Evolutionary conservation across 2,329 filamentous ascomycete species (phyloP).

Genomic region (Botryosphaeria dothidea): DNA sequence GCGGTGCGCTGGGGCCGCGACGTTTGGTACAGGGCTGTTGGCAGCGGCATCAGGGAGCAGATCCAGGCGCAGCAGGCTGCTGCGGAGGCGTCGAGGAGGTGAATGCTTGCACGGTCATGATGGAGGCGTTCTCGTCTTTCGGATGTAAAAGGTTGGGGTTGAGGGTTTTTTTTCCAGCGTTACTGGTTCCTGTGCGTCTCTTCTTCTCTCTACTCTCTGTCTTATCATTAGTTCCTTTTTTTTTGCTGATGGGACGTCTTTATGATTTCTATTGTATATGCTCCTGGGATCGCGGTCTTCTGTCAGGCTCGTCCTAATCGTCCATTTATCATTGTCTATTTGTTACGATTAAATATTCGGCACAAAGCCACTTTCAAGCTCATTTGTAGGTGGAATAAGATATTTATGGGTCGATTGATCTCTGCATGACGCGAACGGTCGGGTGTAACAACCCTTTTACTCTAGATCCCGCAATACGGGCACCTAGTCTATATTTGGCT

Average conservation of each 20-base stretch:
- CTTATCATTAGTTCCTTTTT: background rate
- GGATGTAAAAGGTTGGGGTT: background rate
- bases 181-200: background rate
- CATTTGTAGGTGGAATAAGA: too few relatives aligned
- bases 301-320: background rate
- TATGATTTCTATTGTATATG: constrained; percentile 2
- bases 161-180: background rate
- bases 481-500: too few relatives aligned
- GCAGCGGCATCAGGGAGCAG: constrained; percentile 62
- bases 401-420: too few relatives aligned
- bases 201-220: background rate
- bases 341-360: too few relatives aligned
- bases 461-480: too few relatives aligned
- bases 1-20: constrained; percentile 88
- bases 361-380: too few relatives aligned
- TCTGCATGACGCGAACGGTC: too few relatives aligned
- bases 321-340: background rate
- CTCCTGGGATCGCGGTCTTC: background rate
- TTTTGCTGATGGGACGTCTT: background rate
- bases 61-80: constrained; percentile 23
- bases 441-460: too few relatives aligned
- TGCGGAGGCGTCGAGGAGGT: background rate
- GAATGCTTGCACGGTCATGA: background rate
- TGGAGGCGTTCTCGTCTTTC: constrained; percentile 1
- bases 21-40: constrained; percentile 88